Evolutionary conservation across 371 early-diverging fungal species (phyloP).

Genomic region (Syncephalastrum racemosum): DNA sequence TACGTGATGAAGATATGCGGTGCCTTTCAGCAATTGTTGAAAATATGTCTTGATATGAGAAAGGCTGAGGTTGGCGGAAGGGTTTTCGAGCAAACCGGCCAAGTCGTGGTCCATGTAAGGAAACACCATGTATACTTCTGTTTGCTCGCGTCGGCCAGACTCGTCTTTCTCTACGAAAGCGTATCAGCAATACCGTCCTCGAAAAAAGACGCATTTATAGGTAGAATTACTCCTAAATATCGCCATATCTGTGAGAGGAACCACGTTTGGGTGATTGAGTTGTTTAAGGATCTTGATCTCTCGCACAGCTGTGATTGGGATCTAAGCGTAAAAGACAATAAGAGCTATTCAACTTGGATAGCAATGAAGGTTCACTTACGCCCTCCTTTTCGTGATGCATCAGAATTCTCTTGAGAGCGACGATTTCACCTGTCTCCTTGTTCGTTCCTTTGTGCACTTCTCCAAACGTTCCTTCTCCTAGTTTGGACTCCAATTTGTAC

Average conservation of each 20-base stretch:
- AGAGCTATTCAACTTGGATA: background rate
- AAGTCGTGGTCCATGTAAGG: slow-evolving; percentile 97
- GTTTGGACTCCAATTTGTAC: slow-evolving; percentile 72
- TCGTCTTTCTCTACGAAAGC: too few relatives aligned
- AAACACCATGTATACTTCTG: slow-evolving; percentile 83
- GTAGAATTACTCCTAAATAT: slow-evolving; percentile 9
- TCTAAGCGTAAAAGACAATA: slow-evolving; percentile 27
- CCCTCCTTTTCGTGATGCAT: slow-evolving; percentile 95
- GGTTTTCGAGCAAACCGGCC: slow-evolving; percentile 81
- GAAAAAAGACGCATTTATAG: too few relatives aligned
- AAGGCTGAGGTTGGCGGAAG: slow-evolving; percentile 59
- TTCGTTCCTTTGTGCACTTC: slow-evolving; percentile 89
- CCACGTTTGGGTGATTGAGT: slow-evolving; percentile 83
- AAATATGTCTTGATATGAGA: slow-evolving; percentile 81
- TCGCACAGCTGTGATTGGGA: slow-evolving; percentile 95
- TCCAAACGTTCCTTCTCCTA: slow-evolving; percentile 97
- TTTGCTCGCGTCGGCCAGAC: too few relatives aligned
- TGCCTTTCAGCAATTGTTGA: slow-evolving; percentile 85
- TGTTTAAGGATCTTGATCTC: slow-evolving; percentile 92
- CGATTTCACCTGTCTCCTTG: slow-evolving; percentile 67
- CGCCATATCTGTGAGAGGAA: slow-evolving; percentile 82
- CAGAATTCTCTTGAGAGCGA: slow-evolving; percentile 89
- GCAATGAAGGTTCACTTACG: slow-evolving; percentile 37
- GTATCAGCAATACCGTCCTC: too few relatives aligned
- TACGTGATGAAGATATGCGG: slow-evolving; percentile 78